Conservation (phyloP, 73 alveolate species). For the Paramecium tetraurelia region DNA sequence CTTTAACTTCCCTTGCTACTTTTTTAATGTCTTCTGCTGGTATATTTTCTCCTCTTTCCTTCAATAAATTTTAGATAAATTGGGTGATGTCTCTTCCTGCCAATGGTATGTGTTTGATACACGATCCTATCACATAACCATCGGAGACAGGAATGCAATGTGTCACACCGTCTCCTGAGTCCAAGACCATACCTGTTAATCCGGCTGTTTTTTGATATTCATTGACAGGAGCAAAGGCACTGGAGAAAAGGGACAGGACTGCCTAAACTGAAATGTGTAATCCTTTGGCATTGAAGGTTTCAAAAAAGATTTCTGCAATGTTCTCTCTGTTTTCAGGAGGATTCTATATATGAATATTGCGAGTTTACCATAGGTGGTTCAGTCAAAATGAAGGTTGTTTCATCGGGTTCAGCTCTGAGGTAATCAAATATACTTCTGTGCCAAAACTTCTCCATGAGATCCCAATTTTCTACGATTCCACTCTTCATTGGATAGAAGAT, state of each 20-base stretch:
- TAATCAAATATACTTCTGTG: constrained; percentile 83
- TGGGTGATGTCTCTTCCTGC: constrained; percentile 97
- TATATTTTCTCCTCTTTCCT: constrained; percentile 88
- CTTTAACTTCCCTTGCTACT: constrained; percentile 87
- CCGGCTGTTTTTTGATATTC: constrained; percentile 60
- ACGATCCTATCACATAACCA: constrained; percentile 95
- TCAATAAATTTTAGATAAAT: constrained; percentile 74
- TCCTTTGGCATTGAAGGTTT: constrained; percentile 93
- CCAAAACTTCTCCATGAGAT: constrained; percentile 97
- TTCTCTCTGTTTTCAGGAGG: constrained; percentile 99
- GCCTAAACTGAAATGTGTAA: constrained; percentile 98
- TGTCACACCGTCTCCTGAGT: constrained; percentile 99
- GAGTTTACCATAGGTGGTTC: constrained; percentile 94
- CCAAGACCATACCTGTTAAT: constrained; percentile 96
- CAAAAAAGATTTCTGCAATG: constrained; percentile 98
- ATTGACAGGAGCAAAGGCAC: constrained; percentile 63
- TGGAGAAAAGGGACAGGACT: constrained; percentile 92
- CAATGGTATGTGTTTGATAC: constrained; percentile 95
- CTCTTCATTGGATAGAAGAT: constrained; percentile 74
- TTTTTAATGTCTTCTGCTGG: constrained; percentile 91
- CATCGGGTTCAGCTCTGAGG: constrained; percentile 89
- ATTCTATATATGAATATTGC: constrained; percentile 55
- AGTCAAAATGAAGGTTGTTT: constrained; percentile 91
- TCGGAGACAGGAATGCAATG: constrained; percentile 74
- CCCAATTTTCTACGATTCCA: constrained; percentile 96